Conservation (phyloP, 2,329 filamentous ascomycete genomes). For the Chrysoporthe puriensis region DNA sequence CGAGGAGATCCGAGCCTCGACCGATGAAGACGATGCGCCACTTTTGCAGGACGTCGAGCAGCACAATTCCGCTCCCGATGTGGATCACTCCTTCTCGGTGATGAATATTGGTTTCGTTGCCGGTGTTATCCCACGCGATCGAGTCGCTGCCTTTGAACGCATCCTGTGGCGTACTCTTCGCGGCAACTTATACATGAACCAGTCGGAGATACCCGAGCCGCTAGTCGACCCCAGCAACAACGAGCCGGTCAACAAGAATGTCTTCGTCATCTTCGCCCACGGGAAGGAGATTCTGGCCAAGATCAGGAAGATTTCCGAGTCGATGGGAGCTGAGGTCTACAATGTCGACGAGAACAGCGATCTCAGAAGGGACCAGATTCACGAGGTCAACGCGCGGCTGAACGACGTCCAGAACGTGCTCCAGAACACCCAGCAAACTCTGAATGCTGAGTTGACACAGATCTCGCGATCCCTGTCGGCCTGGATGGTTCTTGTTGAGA, state of each 20-base stretch:
- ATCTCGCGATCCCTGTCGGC: slow-evolving; percentile 91
- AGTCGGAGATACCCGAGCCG: slow-evolving; percentile 94
- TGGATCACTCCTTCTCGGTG: slow-evolving; percentile 85
- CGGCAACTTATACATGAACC: slow-evolving; percentile 99
- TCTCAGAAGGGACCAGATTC: slow-evolving; percentile 90
- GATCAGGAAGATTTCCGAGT: slow-evolving; percentile 98
- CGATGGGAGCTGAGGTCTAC: slow-evolving; percentile 93
- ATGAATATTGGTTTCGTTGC: slow-evolving; percentile 99
- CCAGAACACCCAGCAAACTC: slow-evolving; percentile 90
- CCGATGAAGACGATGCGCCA: slow-evolving; percentile 89
- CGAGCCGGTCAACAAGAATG: slow-evolving; percentile 92
- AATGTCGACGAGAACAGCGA: slow-evolving; percentile 98
- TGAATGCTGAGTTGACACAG: slow-evolving; percentile 90
- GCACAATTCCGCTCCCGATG: slow-evolving; percentile 67
- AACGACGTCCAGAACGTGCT: slow-evolving; percentile 91
- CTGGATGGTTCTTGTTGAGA: slow-evolving; percentile 97
- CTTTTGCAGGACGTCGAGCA: slow-evolving; percentile 92
- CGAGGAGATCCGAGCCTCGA: slow-evolving; percentile 91
- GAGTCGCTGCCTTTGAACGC: slow-evolving; percentile 93
- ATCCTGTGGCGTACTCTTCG: slow-evolving; percentile 97
- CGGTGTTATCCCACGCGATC: slow-evolving; percentile 90
- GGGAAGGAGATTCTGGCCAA: slow-evolving; percentile 98
- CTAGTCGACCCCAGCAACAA: slow-evolving; percentile 92
- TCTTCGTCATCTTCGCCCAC: slow-evolving; percentile 98
- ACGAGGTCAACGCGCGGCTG: slow-evolving; percentile 93